Base-by-base conservation (phyloP, 1,284 basidiomycete species). In the Ustilago tritici region DNA sequence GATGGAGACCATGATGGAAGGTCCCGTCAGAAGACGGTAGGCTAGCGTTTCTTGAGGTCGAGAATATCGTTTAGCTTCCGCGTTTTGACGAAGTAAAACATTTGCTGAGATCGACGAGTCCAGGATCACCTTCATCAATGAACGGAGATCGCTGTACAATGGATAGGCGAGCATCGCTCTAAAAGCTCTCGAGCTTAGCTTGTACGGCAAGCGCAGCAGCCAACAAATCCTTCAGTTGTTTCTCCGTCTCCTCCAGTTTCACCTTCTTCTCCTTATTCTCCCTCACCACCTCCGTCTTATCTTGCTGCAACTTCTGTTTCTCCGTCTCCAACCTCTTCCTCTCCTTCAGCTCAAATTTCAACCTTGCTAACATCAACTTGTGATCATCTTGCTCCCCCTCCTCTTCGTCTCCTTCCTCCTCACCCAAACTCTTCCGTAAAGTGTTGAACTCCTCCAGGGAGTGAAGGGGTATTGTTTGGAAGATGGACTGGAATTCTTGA, bases 401-500 rank as follows among this genome's bases (percentile, higher is more conserved):
- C 11, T 64, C 64, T 2, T 43, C 55, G 1, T 65, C 55, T 31
- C 50, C 54, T 9, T 67, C 50, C 15, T 57, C 46, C 10, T 35
- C 54, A 28, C 12, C 46, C 7, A 41, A 5, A 14, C 55, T 34
- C 3, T 60, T 23, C 28, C 56, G 50, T 8, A 72, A 34, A 4
- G 34, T 17, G 4, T 56, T 46, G 28, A 73, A 77, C 36, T 67
- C 76, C 40, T 70, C 65, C 41, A 67, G 23, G 2, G 56, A 12
- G 17, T 74, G 76, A 17, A 78, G 56, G 19, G 67, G 55, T 52
- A 78, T 74, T n/a, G 65, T 68, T 50, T 74, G 76, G 35, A 49
- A 78, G 65, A 78, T 74, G 17, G 71, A 74, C 49, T 78, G 76
- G 50, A 78, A 78, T 41, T 68, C 68, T 41, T 70, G 63, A n/a